Conservation (phyloP, 2,329 filamentous ascomycete genomes). For the Fusarium pseudoanthophilum region DNA sequence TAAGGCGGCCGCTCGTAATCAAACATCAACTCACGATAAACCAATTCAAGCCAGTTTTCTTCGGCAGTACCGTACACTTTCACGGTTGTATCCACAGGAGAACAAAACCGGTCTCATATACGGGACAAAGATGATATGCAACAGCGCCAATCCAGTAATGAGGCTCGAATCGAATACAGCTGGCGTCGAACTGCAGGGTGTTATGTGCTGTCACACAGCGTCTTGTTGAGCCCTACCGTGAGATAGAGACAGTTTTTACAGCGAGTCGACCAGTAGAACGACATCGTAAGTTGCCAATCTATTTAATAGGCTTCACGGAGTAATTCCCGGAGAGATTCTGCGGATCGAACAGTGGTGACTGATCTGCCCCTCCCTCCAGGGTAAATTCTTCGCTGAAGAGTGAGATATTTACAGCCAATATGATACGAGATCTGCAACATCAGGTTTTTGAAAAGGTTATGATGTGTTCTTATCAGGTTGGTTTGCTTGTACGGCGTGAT, state of each 20-base stretch:
- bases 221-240: background rate
- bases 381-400: conserved; percentile 29
- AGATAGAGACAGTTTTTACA: conserved; percentile 4
- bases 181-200: conserved; percentile 12
- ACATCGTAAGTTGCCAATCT: conserved; percentile 19
- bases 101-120: background rate
- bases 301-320: conserved; percentile 41
- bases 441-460: background rate
- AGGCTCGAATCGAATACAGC: background rate
- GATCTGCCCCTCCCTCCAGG: conserved; percentile 25
- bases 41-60: conserved; percentile 4
- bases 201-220: background rate
- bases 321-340: conserved; percentile 45
- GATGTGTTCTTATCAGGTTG: background rate
- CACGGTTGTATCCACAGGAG: background rate
- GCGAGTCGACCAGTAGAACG: background rate
- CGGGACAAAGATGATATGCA: background rate
- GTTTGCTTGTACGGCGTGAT: background rate
- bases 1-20: conserved; percentile 19
- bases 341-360: conserved; percentile 25
- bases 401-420: conserved; percentile 3
- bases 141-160: background rate
- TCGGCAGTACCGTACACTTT: background rate
- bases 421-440: conserved; percentile 5
- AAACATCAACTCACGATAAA: conserved; percentile 17